Evolutionary conservation across 129 eudicot genomes (phyloP).

Genomic region (Silybum marianum): DNA sequence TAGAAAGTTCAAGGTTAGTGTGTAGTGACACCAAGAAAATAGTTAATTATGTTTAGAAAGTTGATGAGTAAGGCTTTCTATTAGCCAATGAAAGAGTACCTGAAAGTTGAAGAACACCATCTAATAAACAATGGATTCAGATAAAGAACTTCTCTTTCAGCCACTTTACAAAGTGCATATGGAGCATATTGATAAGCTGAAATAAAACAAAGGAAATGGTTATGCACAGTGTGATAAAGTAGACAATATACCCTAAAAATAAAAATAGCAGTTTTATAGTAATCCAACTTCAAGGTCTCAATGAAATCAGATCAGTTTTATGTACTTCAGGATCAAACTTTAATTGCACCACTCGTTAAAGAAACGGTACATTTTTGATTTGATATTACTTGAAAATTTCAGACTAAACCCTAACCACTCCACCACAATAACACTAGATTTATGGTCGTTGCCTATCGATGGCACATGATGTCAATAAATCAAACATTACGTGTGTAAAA

Average conservation of each 20-base stretch:
- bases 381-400: neutral
- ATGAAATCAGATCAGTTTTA: neutral
- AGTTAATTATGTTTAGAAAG: neutral
- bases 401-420: neutral
- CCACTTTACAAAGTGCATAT: neutral
- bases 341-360: neutral
- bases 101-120: conserved; percentile 1
- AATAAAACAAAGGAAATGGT: neutral
- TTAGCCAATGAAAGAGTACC: neutral
- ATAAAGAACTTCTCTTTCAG: neutral
- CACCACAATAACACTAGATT: neutral
- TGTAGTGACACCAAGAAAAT: neutral
- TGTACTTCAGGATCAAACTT: too few species aligned
- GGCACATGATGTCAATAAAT: neutral
- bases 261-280: neutral
- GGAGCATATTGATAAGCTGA: neutral
- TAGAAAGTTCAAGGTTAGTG: neutral
- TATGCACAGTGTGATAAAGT: neutral
- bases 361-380: too few species aligned
- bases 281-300: neutral
- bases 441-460: neutral
- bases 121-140: neutral
- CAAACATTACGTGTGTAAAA: neutral
- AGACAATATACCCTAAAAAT: neutral
- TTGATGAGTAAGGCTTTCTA: neutral